Evolutionary conservation across 495 filamentous ascomycete genomes (phyloP), one percentile per base, ranked within the genome.

Genomic region (Penicillium coprophilum): DNA sequence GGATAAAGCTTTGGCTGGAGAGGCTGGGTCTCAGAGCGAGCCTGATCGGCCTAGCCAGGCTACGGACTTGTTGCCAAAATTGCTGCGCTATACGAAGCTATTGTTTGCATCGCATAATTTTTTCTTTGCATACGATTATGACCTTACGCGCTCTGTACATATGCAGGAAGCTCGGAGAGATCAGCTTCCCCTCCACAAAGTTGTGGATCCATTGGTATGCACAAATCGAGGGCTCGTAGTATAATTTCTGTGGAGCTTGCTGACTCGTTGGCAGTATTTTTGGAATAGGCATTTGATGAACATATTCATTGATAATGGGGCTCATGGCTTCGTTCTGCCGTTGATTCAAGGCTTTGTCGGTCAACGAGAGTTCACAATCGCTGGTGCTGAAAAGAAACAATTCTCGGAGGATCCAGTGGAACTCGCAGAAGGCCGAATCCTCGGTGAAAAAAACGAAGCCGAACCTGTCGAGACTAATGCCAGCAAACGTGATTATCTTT

Each of bases 261-360:
- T 60, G 30, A 43, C 11, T 19, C 9, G 17, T 52, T 50, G 3
- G 23, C 55, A 88, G 85, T 96, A 83, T 71, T 97, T 96, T 62
- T 98, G 93, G 93, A 98, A 98, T 63, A 78, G 76, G 20, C 76
- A 91, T 71, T 75, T 97, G 11, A 80, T 89, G 34, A 68, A 80
- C 43, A 86, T 86, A 4, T 92, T 98, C 55, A 86, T 90, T 49
- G 80, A 88, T 12, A 77, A 79, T 32, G 85, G 87, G 2, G 68
- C 70, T 8, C 73, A 80, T 63, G 75, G 74, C 2, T 82, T 94
- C 59, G 79, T 90, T 9, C 66, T 98, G 48, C 94, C 94, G 0
- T 62, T 98, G 10, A 88, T 97, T 73, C 93, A 97, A 75, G 94
- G 94, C 6, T 98, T 97, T 63, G 89, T 98, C 20, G 92, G 92